Base-by-base conservation (phyloP, 176 grass and related monocot species). In the Chloris gayana region DNA sequence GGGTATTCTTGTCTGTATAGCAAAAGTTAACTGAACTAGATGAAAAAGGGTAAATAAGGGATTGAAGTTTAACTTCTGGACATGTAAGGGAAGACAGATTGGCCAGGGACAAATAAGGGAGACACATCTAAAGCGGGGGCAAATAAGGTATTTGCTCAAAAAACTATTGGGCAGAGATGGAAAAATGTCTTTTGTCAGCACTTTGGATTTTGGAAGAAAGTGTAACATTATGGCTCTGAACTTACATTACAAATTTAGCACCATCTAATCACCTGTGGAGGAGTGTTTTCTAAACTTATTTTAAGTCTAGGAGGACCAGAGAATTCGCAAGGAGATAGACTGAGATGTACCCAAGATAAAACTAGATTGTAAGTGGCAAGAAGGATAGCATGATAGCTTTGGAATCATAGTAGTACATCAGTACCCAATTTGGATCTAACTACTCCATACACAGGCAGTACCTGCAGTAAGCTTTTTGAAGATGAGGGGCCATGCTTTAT, bases 391-490 rank as follows among this genome's bases (percentile, higher is more conserved):
- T 14, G 25, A 18, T 32, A 26, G 60, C 21, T 25, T 64, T 14
- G 29, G 14, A 53, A 24, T 1, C 33, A 79, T 31, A 27, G 5
- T 24, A 79, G n/a, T 31, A 26, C 3, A n/a, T n/a, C 8, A 10
- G 3, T 10, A 65, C 46, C 69, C 42, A 51, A 9, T 50, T 50
- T 7, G 9, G 30, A 7, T 13, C 2, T 38, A 18, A 49, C 19
- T 62, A 47, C 3, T 30, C 37, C 58, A 56, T 29, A 45, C 57
- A 15, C 29, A 71, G 14, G 15, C 17, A 77, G 29, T 73, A 83
- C 86, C 86, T 78, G 74, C 37, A 87, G 74, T n/a, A 88, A 78
- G 77, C 49, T 88, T 73, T 59, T 65, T n/a, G 58, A 34, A 78
- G 67, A 83, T 39, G 46, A 73, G 37, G 59, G 26, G 9, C 74